Base-by-base conservation (phyloP, 1,284 basidiomycete genomes). In the Ceratobasidium sp. region DNA sequence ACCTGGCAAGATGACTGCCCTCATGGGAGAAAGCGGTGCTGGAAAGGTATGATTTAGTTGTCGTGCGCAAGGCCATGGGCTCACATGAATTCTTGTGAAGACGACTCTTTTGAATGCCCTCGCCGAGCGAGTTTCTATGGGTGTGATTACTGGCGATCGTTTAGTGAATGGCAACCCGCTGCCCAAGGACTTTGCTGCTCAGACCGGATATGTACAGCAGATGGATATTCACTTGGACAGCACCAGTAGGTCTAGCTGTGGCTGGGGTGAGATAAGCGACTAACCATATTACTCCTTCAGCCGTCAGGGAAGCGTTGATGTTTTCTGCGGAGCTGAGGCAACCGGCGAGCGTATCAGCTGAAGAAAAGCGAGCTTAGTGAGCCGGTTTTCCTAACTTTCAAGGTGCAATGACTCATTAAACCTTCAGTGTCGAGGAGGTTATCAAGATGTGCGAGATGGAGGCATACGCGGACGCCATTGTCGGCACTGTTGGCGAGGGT, bases 291-390 rank as follows among this genome's bases (percentile, higher is more conserved):
- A 58, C n/a, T 78, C 77, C 42, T 71, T 73, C 29, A 45, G 80
- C 89, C 6, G 93, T 96, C 7, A 85, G 92, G 31, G 94, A 97
- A 75, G 91, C 94, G 0, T 80, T 97, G 0, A 79, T 86, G 25
- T 94, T 96, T 80, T 92, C 90, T 8, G 94, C 94, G 0, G 82
- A 87, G 72, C 80, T 96, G 5, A 87, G 94, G 29, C 94, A 96
- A 75, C 90, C 92, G 1, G 79, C 82, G 7, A 80, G 82, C 7
- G 86, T 93, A 2, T 80, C 91, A 0, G 78, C 81, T 22, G 79
- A 78, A 1, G 93, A 96, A 77, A 96, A 95, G 77, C 84, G 89
- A 75, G 87, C 84, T 50, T 94, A 93, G 87, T 87, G 88, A 72
- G 81, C 90, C n/a, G n/a, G n/a, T n/a, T 80, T 17, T 5, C n/a